Conservation (phyloP, 768 basidiomycete species). For the Chiua virens region DNA sequence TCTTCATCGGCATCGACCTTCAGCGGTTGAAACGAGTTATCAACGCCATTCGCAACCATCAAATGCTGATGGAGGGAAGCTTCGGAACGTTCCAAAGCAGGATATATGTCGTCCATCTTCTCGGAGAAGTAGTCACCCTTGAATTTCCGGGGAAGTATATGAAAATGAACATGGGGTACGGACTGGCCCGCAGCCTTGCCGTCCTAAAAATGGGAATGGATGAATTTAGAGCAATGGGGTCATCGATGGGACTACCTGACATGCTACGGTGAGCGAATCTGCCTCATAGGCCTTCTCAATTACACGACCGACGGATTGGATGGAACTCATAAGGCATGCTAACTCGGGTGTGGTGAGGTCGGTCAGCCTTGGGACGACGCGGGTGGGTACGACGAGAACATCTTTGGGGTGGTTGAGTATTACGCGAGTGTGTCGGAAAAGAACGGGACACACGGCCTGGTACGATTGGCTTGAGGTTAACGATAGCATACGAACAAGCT, state of each 20-base stretch:
- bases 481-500: constrained; percentile 76
- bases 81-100: constrained; percentile 70
- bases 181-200: constrained; percentile 83
- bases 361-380: constrained; percentile 54
- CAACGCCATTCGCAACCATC: constrained; percentile 5
- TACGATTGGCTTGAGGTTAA: constrained; percentile 92
- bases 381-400: constrained; percentile 59
- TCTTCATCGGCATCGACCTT: constrained; percentile 72
- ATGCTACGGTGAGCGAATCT: constrained; percentile 83
- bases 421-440: too few relatives aligned
- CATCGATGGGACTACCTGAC: constrained; percentile 59
- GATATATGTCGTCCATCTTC: constrained; percentile 75
- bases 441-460: constrained; percentile 75
- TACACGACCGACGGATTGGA: constrained; percentile 75
- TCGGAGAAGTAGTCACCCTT: constrained; percentile 64
- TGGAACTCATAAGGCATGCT: constrained; percentile 73
- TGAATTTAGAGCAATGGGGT: neutral
- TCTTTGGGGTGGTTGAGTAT: constrained; percentile 40
- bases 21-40: constrained; percentile 37
- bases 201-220: constrained; percentile 52
- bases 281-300: constrained; percentile 82
- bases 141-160: constrained; percentile 80
- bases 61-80: constrained; percentile 45
- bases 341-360: constrained; percentile 69
- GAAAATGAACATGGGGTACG: constrained; percentile 86